These are phyloP conservation scores for Fusarium nelsonii DNA, from an alignment of 2,329 filamentous ascomycete genomes.

Conservation along the genomic window DNA sequence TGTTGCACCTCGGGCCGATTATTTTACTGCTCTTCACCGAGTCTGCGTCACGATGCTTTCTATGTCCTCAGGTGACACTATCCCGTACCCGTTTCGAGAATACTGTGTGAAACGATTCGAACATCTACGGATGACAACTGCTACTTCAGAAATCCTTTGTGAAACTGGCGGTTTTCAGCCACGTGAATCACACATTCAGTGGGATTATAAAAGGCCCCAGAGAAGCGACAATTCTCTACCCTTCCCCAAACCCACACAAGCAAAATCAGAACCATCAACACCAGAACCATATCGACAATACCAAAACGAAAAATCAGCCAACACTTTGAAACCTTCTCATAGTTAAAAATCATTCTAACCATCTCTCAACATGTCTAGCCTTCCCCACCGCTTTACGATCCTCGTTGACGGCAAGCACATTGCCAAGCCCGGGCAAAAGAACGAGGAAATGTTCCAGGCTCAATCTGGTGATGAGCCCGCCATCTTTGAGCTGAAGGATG, in stretches of 20 bases:
- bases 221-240: neutral
- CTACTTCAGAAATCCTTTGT: too few species aligned
- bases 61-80: neutral
- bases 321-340: too few species aligned
- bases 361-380: neutral
- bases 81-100: neutral
- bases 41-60: slow-evolving; percentile 1
- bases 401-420: slow-evolving; percentile 21
- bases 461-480: slow-evolving; percentile 1
- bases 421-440: neutral
- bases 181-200: neutral
- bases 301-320: neutral
- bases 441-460: slow-evolving; percentile 11
- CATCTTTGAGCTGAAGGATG: slow-evolving; percentile 10
- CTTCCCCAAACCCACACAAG: neutral
- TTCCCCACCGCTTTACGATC: slow-evolving; percentile 16
- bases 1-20: slow-evolving; percentile 4
- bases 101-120: neutral
- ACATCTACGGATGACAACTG: neutral
- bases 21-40: neutral
- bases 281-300: too few species aligned
- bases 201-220: neutral
- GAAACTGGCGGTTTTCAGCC: neutral
- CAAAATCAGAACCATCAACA: too few species aligned
- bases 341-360: neutral